Evolutionary conservation across 371 early-diverging fungal genomes (phyloP), one percentile per base, ranked within the genome.

Genomic region (Syncephalastrum contaminatum): DNA sequence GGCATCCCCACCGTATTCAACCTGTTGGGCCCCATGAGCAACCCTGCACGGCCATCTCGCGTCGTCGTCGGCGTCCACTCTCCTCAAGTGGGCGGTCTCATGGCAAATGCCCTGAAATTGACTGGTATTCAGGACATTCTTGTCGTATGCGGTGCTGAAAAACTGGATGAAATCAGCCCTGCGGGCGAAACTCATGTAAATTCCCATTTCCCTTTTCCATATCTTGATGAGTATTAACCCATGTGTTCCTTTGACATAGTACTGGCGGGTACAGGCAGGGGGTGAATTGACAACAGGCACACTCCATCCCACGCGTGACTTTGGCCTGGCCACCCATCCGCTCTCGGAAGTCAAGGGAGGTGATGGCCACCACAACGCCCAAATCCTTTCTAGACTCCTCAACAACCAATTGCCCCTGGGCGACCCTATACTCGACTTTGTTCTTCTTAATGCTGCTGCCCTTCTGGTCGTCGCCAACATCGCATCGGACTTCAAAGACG

Each of bases 1-100:
- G 97, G 94, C 21, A 74, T 97, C 7, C 92, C 94, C 12, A 94
- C 97, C 0, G 87, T 96, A 7, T 95, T 98, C 80, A 98, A 97
- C 61, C 64, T 94, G n/a, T 78, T 97, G 21, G 98, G 98, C 0
- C 98, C 97, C 2, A 78, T 97, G 72, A 88, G 82, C 42, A 96
- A 95, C 64, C 97, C 97, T 6, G 91, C 91, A n/a, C 64, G 64
- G 25, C 96, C 97, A 4, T 67, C 66, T n/a, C 78, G 88, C 18
- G 83, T 89, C 42, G 88, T 97, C 4, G 88, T 97, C 1, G 98
- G 98, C 24, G 97, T 98, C 12, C 85, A 89, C 65, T 88, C 92
- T 1, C 80, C 85, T 36, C 55, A 78, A 18, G 69, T 96, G 8
- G 97, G 97, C 5, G 77, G 63, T 0, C 62, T 93, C 18, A 90